Base-by-base conservation (phyloP, 192 early-diverging fungal species). In the Coemansia asiatica region DNA sequence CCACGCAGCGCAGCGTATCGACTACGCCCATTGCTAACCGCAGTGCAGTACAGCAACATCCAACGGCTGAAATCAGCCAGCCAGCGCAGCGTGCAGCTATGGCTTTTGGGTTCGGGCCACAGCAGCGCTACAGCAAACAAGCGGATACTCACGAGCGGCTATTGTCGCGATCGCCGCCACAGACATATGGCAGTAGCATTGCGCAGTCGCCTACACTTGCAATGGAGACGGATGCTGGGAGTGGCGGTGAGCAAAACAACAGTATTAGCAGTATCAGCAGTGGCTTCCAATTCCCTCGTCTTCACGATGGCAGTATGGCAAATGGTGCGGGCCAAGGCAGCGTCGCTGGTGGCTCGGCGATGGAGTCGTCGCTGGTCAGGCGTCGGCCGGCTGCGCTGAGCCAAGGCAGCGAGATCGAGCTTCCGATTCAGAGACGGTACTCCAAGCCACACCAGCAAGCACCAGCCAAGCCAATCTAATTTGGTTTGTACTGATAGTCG, bases 331-430 rank as follows among this genome's bases (percentile, higher is more conserved):
- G 40, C 40, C 40, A 44, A 18, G 16, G 40, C 40, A 44, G 16
- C 16, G 40, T 0, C 2, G 13, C 16, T 44, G 40, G 40, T 44
- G 40, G 40, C 13, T 44, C 40, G 40, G 1, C 5, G 33, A 51
- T 12, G 29, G 78, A 75, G 50, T 75, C 72, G 54, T 51, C 55
- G 60, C 66, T 74, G 38, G 66, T 75, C 44, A 51, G 72, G 8
- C 68, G 78, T 5, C 58, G 78, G 23, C 68, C 71, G 35, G 72
- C 72, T 3, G 69, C 69, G 29, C 61, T 63, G 12, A 67, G 57
- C 54, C 49, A 60, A 35, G 60, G 67, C 27, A 62, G 71, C 29
- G 76, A 74, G 36, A 35, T 69, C 19, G 72, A 74, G 36, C 63
- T 69, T 44, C 65, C 72, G 18, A 25, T 68, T 7, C 72, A 58